These are phyloP conservation scores for Talaromyces piceae DNA, from an alignment of 2,329 filamentous ascomycete genomes.

Conservation along the genomic window DNA sequence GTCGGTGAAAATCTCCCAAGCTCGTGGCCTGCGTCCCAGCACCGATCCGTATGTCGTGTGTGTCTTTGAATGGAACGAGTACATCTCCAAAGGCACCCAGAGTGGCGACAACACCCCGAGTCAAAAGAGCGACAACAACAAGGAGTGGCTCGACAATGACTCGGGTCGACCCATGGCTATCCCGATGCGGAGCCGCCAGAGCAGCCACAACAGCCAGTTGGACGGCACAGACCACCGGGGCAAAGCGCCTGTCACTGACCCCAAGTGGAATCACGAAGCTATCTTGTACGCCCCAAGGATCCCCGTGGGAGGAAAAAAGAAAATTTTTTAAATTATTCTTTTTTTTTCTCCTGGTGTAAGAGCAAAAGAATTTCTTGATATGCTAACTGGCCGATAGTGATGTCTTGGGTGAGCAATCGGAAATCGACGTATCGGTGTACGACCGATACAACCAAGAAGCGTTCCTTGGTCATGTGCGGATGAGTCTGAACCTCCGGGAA, in stretches of 20 bases:
- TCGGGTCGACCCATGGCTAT: conserved; percentile 84
- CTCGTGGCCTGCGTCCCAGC: conserved; percentile 70
- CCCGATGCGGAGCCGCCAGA: conserved; percentile 93
- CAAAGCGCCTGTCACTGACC: conserved; percentile 66
- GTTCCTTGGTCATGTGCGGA: conserved; percentile 83
- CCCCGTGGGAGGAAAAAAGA: too few relatives aligned
- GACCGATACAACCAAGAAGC: conserved; percentile 78
- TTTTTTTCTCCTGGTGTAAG: too few relatives aligned
- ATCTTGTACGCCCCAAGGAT: conserved; percentile 96
- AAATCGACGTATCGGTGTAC: conserved; percentile 90
- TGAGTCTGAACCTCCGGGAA: conserved; percentile 63
- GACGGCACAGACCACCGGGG: conserved; percentile 54
- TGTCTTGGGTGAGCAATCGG: conserved; percentile 82
- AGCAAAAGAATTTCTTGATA: background rate
- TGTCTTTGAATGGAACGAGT: conserved; percentile 93
- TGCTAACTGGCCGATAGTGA: conserved; percentile 55
- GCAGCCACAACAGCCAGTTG: conserved; percentile 80
- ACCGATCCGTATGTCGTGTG: conserved; percentile 91
- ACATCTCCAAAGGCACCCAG: conserved; percentile 81
- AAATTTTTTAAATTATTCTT: too few relatives aligned
- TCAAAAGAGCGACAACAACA: conserved; percentile 49
- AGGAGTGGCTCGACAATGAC: conserved; percentile 65
- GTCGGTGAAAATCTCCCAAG: conserved; percentile 81
- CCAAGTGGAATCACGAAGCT: conserved; percentile 92
- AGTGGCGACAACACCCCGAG: conserved; percentile 55